These are phyloP conservation scores for Leccinum truebloodii DNA, from an alignment of 768 basidiomycete genomes.

Conservation along the genomic window DNA sequence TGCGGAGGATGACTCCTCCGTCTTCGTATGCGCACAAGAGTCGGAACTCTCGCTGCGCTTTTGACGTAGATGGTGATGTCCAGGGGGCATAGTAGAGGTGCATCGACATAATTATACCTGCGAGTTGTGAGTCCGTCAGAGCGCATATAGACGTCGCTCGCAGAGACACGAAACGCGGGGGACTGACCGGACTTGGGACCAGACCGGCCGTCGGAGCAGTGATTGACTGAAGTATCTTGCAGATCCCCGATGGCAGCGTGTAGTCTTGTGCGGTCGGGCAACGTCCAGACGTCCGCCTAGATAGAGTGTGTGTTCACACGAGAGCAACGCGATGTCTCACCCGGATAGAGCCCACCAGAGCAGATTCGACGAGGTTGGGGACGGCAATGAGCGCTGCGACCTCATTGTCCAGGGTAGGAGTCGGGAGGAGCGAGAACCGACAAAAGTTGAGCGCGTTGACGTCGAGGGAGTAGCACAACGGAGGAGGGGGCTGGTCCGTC, in stretches of 20 bases:
- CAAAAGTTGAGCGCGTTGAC: slow-evolving; percentile 96
- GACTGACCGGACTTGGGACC: slow-evolving; percentile 55
- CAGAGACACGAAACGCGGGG: not conserved
- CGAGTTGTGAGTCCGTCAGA: slow-evolving; percentile 50
- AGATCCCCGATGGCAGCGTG: slow-evolving; percentile 84
- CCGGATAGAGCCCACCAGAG: slow-evolving; percentile 50
- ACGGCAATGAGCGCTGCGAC: slow-evolving; percentile 64
- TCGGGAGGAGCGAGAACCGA: slow-evolving; percentile 70
- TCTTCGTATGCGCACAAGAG: slow-evolving; percentile 83
- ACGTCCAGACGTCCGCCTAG: slow-evolving; percentile 85
- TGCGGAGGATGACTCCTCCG: slow-evolving; percentile 76
- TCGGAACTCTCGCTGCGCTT: slow-evolving; percentile 45
- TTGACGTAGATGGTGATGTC: slow-evolving; percentile 35
- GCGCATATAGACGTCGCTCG: slow-evolving; percentile 51
- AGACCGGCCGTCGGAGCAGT: slow-evolving; percentile 46
- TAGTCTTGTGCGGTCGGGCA: slow-evolving; percentile 66
- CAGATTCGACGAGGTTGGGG: slow-evolving; percentile 88
- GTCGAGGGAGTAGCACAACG: slow-evolving; percentile 68
- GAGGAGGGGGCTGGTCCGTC: slow-evolving; percentile 49
- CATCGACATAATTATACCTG: slow-evolving; percentile 90
- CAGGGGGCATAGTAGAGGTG: slow-evolving; percentile 53
- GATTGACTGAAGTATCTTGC: slow-evolving; percentile 13
- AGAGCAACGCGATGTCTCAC: not conserved
- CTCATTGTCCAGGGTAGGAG: slow-evolving; percentile 14
- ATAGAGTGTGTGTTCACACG: not conserved